phyloP scores from a whole-genome alignment of 495 filamentous ascomycete genomes.

The Penicillium cataractarum region DNA sequence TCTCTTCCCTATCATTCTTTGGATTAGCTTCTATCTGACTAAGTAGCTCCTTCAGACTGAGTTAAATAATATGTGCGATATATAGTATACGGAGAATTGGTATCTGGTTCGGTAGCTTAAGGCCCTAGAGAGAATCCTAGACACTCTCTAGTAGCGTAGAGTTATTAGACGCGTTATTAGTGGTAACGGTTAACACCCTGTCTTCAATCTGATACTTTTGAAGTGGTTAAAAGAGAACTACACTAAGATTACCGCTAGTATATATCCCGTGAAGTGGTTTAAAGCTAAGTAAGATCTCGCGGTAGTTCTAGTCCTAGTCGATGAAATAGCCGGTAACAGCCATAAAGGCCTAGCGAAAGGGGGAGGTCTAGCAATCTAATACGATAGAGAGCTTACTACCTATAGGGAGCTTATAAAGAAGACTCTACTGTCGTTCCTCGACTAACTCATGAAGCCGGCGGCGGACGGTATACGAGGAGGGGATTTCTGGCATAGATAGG shows the following conservation, averaged over 20 bases:
- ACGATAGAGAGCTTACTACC: conserved; percentile 10
- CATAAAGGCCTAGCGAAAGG: conserved; percentile 25
- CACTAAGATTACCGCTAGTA: conserved; percentile 16
- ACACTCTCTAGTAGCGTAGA: conserved; percentile 16
- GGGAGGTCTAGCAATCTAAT: conserved; percentile 20
- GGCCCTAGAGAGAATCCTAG: conserved; percentile 9
- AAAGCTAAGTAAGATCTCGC: conserved; percentile 28
- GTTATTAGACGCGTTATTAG: conserved; percentile 30
- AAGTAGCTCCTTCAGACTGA: conserved; percentile 20
- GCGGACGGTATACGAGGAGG: background rate
- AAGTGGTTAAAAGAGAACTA: conserved; percentile 16
- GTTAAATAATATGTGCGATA: conserved; percentile 20
- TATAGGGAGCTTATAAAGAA: background rate
- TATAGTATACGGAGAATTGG: conserved; percentile 6
- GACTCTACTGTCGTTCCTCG: background rate
- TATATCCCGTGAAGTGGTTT: conserved; percentile 17
- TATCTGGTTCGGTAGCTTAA: background rate
- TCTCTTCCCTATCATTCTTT: conserved; percentile 13
- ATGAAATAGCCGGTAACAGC: conserved; percentile 27
- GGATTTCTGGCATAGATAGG: background rate
- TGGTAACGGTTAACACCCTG: conserved; percentile 21
- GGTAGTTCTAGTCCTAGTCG: conserved; percentile 24
- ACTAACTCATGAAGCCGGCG: background rate
- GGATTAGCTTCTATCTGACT: conserved; percentile 7
- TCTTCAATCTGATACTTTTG: conserved; percentile 15